phyloP scores from a whole-genome alignment of 2,329 filamentous ascomycete genomes.

The Albifimbria verrucaria region DNA sequence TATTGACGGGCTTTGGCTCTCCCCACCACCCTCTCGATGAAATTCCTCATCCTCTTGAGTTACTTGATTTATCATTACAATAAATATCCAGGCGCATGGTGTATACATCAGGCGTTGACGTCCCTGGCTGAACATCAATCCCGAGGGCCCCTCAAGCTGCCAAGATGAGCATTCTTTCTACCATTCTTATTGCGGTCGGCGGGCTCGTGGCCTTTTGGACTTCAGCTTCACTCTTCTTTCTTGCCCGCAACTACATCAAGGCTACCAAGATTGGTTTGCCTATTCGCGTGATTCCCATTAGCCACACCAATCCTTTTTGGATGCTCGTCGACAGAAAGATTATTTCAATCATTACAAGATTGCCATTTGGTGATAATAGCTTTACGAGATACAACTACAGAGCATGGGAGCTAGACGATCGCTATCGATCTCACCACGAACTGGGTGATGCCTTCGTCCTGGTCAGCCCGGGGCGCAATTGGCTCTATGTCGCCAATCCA shows the following conservation, averaged over 20 bases:
- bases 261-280: conserved; percentile 26
- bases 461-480: conserved; percentile 6
- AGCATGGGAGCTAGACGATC: conserved; percentile 23
- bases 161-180: too few species aligned
- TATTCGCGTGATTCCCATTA: conserved; percentile 27
- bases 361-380: conserved; percentile 15
- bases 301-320: conserved; percentile 28
- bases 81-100: too few species aligned
- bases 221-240: too few species aligned
- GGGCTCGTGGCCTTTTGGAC: neutral
- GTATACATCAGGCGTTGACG: too few species aligned
- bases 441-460: conserved; percentile 18
- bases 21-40: too few species aligned
- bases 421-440: conserved; percentile 18
- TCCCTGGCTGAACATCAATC: too few species aligned
- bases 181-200: neutral
- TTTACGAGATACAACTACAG: conserved; percentile 28
- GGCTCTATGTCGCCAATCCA: conserved; percentile 9
- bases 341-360: neutral
- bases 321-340: conserved; percentile 20
- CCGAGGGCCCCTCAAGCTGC: too few species aligned
- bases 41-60: too few species aligned
- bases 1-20: too few species aligned
- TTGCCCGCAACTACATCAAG: neutral
- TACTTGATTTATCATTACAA: too few species aligned